Conservation (phyloP, 192 early-diverging fungal genomes). For the Mortierella antarctica region DNA sequence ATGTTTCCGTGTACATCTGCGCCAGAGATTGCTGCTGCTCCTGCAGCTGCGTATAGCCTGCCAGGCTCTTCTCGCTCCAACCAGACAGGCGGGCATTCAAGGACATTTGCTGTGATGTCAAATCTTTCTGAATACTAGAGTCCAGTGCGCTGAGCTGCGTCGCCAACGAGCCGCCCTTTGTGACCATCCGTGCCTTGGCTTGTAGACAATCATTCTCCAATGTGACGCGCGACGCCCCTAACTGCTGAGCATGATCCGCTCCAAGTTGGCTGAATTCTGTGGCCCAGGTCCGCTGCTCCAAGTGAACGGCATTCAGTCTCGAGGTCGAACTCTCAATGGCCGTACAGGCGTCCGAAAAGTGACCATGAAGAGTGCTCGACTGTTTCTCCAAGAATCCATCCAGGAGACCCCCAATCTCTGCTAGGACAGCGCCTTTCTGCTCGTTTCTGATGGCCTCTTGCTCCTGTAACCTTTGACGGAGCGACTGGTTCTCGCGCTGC, state of each 20-base stretch:
- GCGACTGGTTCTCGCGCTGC: conserved; percentile 19
- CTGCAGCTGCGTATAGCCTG: conserved; percentile 13
- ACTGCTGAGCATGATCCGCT: conserved; percentile 5
- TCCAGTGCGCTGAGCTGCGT: not conserved
- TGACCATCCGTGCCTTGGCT: not conserved
- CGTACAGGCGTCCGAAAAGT: conserved; percentile 10
- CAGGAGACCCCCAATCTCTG: conserved; percentile 27
- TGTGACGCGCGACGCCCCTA: conserved; percentile 2
- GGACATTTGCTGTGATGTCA: conserved; percentile 15
- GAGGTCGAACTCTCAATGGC: conserved; percentile 11
- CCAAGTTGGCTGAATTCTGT: conserved; percentile 9
- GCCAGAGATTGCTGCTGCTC: conserved; percentile 4
- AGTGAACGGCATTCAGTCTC: conserved; percentile 12
- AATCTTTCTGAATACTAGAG: not conserved
- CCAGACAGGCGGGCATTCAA: conserved; percentile 16
- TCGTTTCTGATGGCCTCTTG: conserved; percentile 12
- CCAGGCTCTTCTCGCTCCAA: conserved; percentile 4
- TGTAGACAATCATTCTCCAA: conserved; percentile 8
- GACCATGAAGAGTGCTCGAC: conserved; percentile 20
- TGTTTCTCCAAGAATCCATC: conserved; percentile 29
- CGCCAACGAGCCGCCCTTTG: not conserved
- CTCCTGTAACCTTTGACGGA: conserved; percentile 19
- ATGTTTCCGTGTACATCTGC: conserved; percentile 16
- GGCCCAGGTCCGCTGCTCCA: conserved; percentile 22
- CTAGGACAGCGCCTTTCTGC: conserved; percentile 13